Evolutionary conservation across 306 rosid genomes (phyloP).

Genomic region (Quercus suber): DNA sequence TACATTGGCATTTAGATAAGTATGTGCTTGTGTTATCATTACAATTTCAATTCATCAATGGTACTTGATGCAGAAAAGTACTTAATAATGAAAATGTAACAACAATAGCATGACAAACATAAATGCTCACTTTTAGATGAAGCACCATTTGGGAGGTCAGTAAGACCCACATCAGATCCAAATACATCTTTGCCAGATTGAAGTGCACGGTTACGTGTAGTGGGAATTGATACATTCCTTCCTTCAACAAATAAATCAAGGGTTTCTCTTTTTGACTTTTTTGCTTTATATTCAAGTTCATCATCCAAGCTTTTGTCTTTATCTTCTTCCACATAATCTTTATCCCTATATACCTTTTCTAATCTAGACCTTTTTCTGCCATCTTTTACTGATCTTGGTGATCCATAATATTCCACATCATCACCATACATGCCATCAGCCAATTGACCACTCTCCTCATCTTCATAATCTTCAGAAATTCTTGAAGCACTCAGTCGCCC

Average conservation of each 20-base stretch:
- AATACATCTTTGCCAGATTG: conserved; percentile 23
- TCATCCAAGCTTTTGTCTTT: conserved; percentile 21
- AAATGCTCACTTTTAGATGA: conserved; percentile 32
- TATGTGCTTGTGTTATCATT: conserved; percentile 1
- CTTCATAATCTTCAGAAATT: conserved; percentile 2
- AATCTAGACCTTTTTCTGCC: conserved; percentile 20
- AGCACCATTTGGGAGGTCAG: conserved; percentile 22
- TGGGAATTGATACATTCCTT: conserved; percentile 9
- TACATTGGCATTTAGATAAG: background rate
- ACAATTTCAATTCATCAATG: background rate
- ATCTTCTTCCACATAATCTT: conserved; percentile 33
- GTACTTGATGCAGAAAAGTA: background rate
- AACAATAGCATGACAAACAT: background rate
- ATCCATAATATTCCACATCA: background rate
- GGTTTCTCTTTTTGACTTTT: conserved; percentile 33
- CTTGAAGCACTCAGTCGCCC: conserved; percentile 28
- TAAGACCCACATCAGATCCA: conserved; percentile 18
- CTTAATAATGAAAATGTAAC: background rate
- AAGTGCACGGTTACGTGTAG: conserved; percentile 29
- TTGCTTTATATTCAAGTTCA: conserved; percentile 22
- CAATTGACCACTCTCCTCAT: background rate
- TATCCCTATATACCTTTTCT: conserved; percentile 18
- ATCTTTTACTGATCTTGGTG: conserved; percentile 11
- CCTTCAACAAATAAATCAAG: conserved; percentile 12
- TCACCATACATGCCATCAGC: conserved; percentile 1